phyloP scores from a whole-genome alignment of 257 asterid species.

The Eucommia ulmoides region DNA sequence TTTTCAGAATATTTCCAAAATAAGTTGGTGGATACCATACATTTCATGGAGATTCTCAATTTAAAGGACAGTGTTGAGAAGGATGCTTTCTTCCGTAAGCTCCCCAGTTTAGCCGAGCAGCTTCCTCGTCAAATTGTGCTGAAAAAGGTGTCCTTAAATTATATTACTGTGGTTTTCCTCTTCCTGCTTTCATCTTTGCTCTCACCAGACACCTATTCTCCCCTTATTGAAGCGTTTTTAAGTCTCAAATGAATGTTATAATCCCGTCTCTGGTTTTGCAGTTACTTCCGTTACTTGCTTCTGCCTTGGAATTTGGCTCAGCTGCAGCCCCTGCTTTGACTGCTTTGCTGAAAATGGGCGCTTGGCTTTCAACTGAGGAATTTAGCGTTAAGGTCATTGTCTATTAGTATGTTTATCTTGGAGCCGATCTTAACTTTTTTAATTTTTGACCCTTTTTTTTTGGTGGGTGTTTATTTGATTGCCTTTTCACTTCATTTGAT shows the following conservation, averaged over 20 bases:
- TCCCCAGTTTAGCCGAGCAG: slow-evolving; percentile 93
- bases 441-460: neutral
- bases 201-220: neutral
- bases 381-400: slow-evolving; percentile 56
- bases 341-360: slow-evolving; percentile 84
- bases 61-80: slow-evolving; percentile 96
- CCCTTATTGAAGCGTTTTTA: neutral
- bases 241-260: slow-evolving; percentile 5
- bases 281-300: slow-evolving; percentile 94
- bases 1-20: slow-evolving; percentile 92
- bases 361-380: slow-evolving; percentile 82
- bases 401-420: slow-evolving; percentile 4
- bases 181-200: neutral
- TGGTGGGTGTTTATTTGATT: neutral
- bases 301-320: slow-evolving; percentile 91
- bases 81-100: slow-evolving; percentile 93
- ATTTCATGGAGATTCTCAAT: slow-evolving; percentile 95
- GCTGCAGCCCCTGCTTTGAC: slow-evolving; percentile 98
- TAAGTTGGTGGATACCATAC: slow-evolving; percentile 94
- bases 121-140: slow-evolving; percentile 92
- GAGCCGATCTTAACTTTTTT: neutral
- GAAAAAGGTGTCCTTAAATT: slow-evolving; percentile 53
- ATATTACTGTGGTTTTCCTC: neutral
- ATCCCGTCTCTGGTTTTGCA: slow-evolving; percentile 20
- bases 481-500: neutral